phyloP scores from a whole-genome alignment of 352 stramenopile species.

The Globisporangium alternatum region DNA sequence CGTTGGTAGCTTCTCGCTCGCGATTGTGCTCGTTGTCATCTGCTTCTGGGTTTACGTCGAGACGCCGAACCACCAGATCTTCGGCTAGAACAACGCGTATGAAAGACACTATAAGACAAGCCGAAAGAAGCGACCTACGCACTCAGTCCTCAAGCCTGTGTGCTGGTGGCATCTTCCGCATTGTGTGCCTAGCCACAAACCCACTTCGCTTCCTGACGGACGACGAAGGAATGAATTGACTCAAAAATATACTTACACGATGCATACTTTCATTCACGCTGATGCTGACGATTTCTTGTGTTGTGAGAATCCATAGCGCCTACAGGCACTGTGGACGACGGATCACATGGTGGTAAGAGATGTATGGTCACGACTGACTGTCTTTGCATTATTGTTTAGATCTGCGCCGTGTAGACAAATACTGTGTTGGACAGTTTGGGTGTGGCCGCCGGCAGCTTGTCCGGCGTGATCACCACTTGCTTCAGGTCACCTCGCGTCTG shows the following conservation, averaged over 20 bases:
- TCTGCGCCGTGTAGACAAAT: constrained; percentile 55
- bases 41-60: constrained; percentile 82
- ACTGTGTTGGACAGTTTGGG: constrained; percentile 33
- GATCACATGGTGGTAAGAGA: not conserved
- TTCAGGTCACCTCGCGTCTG: constrained; percentile 21
- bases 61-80: constrained; percentile 50
- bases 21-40: constrained; percentile 61
- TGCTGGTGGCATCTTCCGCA: constrained; percentile 29
- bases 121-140: not conserved
- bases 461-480: constrained; percentile 46
- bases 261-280: constrained; percentile 7
- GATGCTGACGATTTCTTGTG: not conserved
- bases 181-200: not conserved
- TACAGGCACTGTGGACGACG: no score
- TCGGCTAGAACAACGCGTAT: constrained; percentile 23
- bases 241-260: not conserved
- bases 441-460: constrained; percentile 15
- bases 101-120: not conserved
- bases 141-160: constrained; percentile 42
- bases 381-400: constrained; percentile 63
- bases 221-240: not conserved
- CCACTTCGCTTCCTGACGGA: not conserved
- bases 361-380: not conserved
- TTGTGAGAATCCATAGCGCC: not conserved
- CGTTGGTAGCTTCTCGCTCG: constrained; percentile 63